A percentile compares a stretch with the other conserved stretches of the same genome.
These are phyloP conservation scores for Cordyceps sp. DNA, from an alignment of 2,329 filamentous ascomycete species.

Conservation along the genomic window DNA sequence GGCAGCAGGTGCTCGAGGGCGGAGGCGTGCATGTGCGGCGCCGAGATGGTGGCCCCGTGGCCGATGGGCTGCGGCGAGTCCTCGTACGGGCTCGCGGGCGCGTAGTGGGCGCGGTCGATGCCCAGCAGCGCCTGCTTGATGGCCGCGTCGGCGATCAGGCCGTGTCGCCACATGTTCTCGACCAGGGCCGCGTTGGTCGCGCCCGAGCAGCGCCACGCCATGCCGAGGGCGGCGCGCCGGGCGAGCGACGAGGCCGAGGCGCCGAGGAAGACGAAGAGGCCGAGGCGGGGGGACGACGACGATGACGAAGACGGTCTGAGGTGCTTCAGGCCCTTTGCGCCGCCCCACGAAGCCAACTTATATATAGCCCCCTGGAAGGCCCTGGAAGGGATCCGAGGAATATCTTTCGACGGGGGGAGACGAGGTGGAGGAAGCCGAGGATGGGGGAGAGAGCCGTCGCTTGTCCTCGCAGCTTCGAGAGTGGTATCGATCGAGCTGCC, in stretches of 20 bases:
- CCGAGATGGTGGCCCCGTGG: slow-evolving; percentile 37
- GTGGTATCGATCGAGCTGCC: too few species aligned
- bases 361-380: too few species aligned
- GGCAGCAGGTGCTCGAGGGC: slow-evolving; percentile 32
- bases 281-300: too few species aligned
- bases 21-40: slow-evolving; percentile 44
- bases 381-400: too few species aligned
- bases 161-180: slow-evolving; percentile 55
- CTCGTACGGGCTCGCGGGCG: slow-evolving; percentile 51
- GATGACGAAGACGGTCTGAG: too few species aligned
- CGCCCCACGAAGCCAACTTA: too few species aligned
- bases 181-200: slow-evolving; percentile 58
- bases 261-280: too few species aligned
- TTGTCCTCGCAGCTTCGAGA: background rate
- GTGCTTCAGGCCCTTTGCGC: too few species aligned
- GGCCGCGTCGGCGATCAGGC: slow-evolving; percentile 52
- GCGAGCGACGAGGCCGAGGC: too few species aligned
- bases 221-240: slow-evolving; percentile 22
- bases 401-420: too few species aligned
- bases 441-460: background rate
- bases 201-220: slow-evolving; percentile 86
- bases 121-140: slow-evolving; percentile 71
- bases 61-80: slow-evolving; percentile 40
- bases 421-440: too few species aligned
- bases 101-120: slow-evolving; percentile 82